Percentiles rank a stretch among this genome's conserved stretches.
Conservation (phyloP, 2,329 filamentous ascomycete genomes). For the Daldinia sp. region DNA sequence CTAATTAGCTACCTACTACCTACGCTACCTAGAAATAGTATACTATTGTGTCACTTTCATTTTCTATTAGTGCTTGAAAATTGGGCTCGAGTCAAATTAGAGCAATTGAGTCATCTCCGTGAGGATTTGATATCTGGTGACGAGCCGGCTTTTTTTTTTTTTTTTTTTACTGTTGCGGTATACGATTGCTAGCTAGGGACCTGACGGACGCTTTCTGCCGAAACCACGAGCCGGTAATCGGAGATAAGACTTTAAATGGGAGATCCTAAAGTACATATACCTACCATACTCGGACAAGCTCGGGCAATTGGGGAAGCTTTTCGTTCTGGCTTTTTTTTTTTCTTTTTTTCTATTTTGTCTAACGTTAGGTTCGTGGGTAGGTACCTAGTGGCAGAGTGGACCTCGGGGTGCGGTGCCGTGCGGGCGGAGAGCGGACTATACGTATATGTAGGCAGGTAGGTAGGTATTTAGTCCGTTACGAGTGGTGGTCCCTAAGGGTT, state of each 20-base stretch:
- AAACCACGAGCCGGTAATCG: conserved; percentile 28
- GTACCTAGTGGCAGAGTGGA: conserved; percentile 1
- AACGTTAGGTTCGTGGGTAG: too few relatives aligned
- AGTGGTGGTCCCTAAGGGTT: neutral
- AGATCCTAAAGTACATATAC: neutral
- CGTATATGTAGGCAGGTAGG: too few relatives aligned
- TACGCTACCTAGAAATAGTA: neutral
- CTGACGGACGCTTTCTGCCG: conserved; percentile 14
- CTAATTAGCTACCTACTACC: neutral
- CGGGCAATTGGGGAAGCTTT: conserved; percentile 16
- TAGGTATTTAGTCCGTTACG: neutral
- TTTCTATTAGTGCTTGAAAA: neutral
- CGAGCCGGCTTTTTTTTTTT: neutral
- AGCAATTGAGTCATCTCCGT: neutral
- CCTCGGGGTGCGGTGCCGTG: conserved; percentile 6
- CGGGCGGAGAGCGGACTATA: neutral
- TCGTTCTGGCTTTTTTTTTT: neutral
- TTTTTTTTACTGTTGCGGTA: too few relatives aligned
- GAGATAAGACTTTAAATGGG: conserved; percentile 23
- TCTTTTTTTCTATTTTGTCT: neutral
- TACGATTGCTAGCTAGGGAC: too few relatives aligned
- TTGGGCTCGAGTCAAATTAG: neutral
- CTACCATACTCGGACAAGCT: neutral
- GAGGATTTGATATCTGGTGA: neutral
- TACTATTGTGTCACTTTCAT: neutral